phyloP scores from a whole-genome alignment of 306 rosid species.

The Ziziphus jujuba region DNA sequence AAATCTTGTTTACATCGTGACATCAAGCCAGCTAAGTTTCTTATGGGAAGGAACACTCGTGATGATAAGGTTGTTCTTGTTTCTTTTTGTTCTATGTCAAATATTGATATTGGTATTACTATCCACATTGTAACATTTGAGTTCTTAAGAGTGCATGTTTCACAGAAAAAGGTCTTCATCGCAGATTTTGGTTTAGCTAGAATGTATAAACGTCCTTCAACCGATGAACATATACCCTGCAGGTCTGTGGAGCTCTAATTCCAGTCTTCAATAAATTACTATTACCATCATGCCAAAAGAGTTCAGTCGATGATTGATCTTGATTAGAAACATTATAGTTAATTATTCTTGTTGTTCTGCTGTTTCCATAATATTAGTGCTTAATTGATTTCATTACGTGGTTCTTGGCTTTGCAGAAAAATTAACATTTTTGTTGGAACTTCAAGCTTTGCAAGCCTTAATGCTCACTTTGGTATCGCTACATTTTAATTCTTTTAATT shows the following conservation, averaged over 20 bases:
- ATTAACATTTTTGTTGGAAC: slow-evolving; percentile 86
- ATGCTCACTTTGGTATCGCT: slow-evolving; percentile 86
- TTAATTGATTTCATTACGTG: neutral
- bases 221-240: slow-evolving; percentile 73
- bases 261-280: too few relatives aligned
- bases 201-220: slow-evolving; percentile 62
- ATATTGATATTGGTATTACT: neutral
- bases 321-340: too few relatives aligned
- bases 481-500: slow-evolving; percentile 10
- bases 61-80: neutral
- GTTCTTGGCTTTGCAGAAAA: slow-evolving; percentile 43
- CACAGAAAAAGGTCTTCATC: slow-evolving; percentile 51
- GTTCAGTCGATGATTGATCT: too few relatives aligned
- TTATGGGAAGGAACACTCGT: slow-evolving; percentile 9
- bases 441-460: slow-evolving; percentile 88
- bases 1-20: slow-evolving; percentile 33
- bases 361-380: too few relatives aligned
- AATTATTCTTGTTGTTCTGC: too few relatives aligned
- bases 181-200: slow-evolving; percentile 91
- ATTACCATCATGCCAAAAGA: too few relatives aligned
- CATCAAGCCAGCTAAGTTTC: slow-evolving; percentile 2
- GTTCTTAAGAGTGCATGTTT: neutral
- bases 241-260: slow-evolving; percentile 36
- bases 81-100: neutral
- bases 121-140: neutral